Percentiles rank a stretch among this genome's conserved stretches.
Evolutionary conservation across 768 basidiomycete species (phyloP).

Genomic region (Serpula lacrymans): DNA sequence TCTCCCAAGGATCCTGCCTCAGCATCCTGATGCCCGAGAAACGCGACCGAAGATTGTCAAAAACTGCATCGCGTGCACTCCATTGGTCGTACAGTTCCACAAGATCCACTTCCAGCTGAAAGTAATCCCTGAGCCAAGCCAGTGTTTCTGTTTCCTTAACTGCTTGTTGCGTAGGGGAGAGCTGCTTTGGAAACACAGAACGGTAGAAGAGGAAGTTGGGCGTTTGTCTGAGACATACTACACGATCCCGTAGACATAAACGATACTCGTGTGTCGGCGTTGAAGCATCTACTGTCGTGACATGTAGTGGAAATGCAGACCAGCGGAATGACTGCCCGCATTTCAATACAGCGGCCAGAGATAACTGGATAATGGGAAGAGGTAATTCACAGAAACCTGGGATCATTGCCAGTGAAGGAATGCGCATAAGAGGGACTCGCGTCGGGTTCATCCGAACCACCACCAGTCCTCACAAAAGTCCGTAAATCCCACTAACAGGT

Average conservation of each 20-base stretch:
- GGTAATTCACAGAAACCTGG: constrained; percentile 57
- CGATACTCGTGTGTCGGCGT: constrained; percentile 63
- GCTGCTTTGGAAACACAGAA: constrained; percentile 53
- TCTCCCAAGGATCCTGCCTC: constrained; percentile 95
- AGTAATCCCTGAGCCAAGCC: constrained; percentile 79
- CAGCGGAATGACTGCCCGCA: constrained; percentile 89
- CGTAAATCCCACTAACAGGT: no score
- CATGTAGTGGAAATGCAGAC: constrained; percentile 47
- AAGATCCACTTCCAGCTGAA: constrained; percentile 81
- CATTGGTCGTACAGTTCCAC: constrained; percentile 70
- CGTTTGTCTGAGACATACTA: constrained; percentile 79
- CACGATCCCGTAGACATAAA: constrained; percentile 75
- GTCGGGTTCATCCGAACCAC: neutral
- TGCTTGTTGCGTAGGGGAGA: constrained; percentile 28
- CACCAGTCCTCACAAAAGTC: no score
- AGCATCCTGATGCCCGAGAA: constrained; percentile 84
- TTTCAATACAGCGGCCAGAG: constrained; percentile 72
- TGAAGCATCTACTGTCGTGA: constrained; percentile 9
- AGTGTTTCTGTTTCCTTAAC: constrained; percentile 61
- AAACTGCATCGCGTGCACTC: constrained; percentile 71
- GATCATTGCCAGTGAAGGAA: constrained; percentile 14
- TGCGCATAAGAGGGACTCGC: constrained; percentile 5
- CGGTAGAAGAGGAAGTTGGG: constrained; percentile 65
- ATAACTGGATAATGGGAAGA: constrained; percentile 64
- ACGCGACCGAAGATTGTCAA: constrained; percentile 55